Evolutionary conservation across 352 stramenopile species (phyloP).

Genomic region (Globisporangium polare): DNA sequence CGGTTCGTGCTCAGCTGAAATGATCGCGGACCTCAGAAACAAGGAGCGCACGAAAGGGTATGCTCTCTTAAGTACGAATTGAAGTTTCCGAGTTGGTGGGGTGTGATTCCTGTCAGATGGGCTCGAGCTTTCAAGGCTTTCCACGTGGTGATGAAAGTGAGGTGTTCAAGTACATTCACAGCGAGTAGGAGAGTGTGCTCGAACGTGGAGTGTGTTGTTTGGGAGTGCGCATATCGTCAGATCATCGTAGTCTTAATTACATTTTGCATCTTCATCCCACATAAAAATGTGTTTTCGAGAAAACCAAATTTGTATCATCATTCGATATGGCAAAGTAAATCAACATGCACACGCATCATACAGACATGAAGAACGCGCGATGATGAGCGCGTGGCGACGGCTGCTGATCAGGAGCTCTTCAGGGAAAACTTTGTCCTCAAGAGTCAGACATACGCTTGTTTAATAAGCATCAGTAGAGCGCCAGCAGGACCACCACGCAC

Average conservation of each 20-base stretch:
- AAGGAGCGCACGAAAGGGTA: constrained; percentile 1
- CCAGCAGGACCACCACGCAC: background rate
- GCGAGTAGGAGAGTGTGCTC: background rate
- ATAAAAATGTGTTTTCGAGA: constrained; percentile 46
- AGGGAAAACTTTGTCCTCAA: constrained; percentile 63
- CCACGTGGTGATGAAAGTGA: background rate
- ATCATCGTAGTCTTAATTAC: constrained; percentile 86
- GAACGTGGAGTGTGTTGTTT: background rate
- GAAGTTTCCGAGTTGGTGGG: background rate
- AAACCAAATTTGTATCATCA: constrained; percentile 66
- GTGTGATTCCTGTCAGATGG: too few relatives aligned
- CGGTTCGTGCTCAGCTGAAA: background rate
- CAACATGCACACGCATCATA: background rate
- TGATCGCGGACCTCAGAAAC: background rate
- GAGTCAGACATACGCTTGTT: constrained; percentile 89
- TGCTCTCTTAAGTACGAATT: constrained; percentile 11
- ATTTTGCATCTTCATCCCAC: constrained; percentile 58
- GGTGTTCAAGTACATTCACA: background rate
- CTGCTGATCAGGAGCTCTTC: constrained; percentile 30
- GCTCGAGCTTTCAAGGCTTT: background rate
- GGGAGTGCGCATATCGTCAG: constrained; percentile 37
- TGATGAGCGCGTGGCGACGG: background rate
- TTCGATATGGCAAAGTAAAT: constrained; percentile 31
- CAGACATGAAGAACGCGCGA: background rate
- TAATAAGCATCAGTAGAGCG: constrained; percentile 58